These are phyloP conservation scores for Aspergillus hortae DNA, from an alignment of 2,329 filamentous ascomycete genomes.

Conservation along the genomic window DNA sequence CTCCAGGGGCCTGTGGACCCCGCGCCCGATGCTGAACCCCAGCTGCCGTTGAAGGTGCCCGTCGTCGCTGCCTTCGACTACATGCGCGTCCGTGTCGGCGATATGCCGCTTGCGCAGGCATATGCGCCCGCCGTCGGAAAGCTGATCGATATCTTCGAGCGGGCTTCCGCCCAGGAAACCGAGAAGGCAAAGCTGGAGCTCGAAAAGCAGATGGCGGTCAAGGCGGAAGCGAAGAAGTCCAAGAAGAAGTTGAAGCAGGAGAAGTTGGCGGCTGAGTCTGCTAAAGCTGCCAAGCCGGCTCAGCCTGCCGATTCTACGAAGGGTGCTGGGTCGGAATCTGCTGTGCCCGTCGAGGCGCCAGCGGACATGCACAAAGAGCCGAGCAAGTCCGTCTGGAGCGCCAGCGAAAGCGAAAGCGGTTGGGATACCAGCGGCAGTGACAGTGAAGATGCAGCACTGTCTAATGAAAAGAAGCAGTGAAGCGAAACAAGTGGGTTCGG, in stretches of 20 bases:
- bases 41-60: slow-evolving; percentile 20
- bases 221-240: slow-evolving; percentile 19
- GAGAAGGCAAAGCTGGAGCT: slow-evolving; percentile 18
- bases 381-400: slow-evolving; percentile 28
- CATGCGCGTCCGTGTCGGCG: slow-evolving; percentile 59
- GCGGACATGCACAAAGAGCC: not conserved
- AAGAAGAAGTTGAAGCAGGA: slow-evolving; percentile 19
- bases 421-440: slow-evolving; percentile 29
- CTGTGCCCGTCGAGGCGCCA: no score
- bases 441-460: no score
- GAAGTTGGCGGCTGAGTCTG: not conserved
- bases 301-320: not conserved
- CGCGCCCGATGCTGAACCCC: not conserved
- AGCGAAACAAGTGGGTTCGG: no score
- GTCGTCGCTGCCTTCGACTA: slow-evolving; percentile 61
- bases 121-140: slow-evolving; percentile 55
- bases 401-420: slow-evolving; percentile 35
- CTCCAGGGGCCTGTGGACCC: not conserved
- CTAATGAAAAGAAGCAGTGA: not conserved
- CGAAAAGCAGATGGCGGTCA: slow-evolving; percentile 21
- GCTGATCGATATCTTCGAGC: slow-evolving; percentile 45
- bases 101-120: slow-evolving; percentile 55
- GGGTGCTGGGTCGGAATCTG: slow-evolving; percentile 1
- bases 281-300: not conserved
- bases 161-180: slow-evolving; percentile 25